Evolutionary conservation across 306 rosid genomes (phyloP).

Genomic region (Neltuma alba): DNA sequence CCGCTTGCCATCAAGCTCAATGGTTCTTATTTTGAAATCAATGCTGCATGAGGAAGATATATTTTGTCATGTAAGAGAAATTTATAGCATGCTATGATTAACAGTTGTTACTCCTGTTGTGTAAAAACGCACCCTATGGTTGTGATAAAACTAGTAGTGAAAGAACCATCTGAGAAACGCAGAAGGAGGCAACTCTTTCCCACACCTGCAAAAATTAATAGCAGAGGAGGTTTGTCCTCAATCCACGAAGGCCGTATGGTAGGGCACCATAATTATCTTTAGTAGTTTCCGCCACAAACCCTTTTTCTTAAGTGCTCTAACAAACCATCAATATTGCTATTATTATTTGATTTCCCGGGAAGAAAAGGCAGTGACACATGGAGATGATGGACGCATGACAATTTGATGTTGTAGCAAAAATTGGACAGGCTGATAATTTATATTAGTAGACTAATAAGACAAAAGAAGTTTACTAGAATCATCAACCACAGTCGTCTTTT

Average conservation of each 20-base stretch:
- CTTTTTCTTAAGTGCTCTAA: neutral
- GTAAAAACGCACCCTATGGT: conserved; percentile 79
- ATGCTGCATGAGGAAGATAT: conserved; percentile 63
- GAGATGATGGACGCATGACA: neutral
- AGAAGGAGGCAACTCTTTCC: conserved; percentile 99
- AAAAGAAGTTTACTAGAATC: neutral
- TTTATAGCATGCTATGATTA: neutral
- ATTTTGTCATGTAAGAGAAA: conserved; percentile 33
- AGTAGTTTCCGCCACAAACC: neutral
- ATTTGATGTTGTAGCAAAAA: neutral
- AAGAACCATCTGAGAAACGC: conserved; percentile 96
- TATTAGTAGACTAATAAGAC: neutral
- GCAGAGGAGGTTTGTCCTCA: neutral
- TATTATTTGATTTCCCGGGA: neutral
- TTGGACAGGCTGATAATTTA: neutral
- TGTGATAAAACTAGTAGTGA: conserved; percentile 92
- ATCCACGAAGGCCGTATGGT: conserved; percentile 8
- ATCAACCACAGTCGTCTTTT: neutral
- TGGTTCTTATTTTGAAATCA: conserved; percentile 92
- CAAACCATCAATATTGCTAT: neutral
- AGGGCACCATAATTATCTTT: neutral
- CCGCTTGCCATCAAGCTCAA: conserved; percentile 91
- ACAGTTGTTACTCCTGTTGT: conserved; percentile 22
- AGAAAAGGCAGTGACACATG: neutral
- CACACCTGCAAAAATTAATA: conserved; percentile 67